Conservation (phyloP, 306 rosid genomes). For the Quillaja saponaria region DNA sequence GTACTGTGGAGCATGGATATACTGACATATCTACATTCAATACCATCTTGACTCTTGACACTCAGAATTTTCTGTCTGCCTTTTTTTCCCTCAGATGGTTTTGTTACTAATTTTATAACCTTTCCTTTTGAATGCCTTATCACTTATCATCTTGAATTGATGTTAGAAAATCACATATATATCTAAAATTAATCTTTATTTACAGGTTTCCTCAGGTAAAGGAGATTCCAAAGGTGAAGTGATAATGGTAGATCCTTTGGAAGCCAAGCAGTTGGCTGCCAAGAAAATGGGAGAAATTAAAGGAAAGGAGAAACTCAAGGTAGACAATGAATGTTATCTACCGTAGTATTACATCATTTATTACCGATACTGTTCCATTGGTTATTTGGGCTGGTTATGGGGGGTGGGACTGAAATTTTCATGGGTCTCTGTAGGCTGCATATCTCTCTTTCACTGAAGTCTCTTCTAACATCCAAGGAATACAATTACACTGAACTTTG, state of each 20-base stretch:
- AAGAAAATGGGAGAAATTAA: constrained; percentile 78
- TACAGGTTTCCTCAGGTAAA: constrained; percentile 64
- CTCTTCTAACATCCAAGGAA: not conserved
- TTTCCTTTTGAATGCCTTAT: too few relatives aligned
- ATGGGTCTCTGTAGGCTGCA: not conserved
- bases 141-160: too few relatives aligned
- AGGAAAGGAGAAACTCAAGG: constrained; percentile 80
- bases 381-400: not conserved
- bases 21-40: too few relatives aligned
- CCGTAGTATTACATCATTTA: constrained; percentile 4
- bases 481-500: not conserved
- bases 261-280: constrained; percentile 89
- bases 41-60: too few relatives aligned
- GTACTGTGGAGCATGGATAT: not conserved
- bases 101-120: too few relatives aligned
- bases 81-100: too few relatives aligned
- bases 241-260: constrained; percentile 94
- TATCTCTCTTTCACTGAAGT: not conserved
- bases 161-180: too few relatives aligned
- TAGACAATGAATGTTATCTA: constrained; percentile 26
- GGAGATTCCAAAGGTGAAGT: constrained; percentile 47
- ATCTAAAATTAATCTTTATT: constrained; percentile 8
- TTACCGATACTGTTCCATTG: not conserved
- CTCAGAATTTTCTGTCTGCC: too few relatives aligned
- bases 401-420: not conserved